These are phyloP conservation scores for Leonotis leonurus DNA, from an alignment of 257 asterid genomes.

Conservation along the genomic window DNA sequence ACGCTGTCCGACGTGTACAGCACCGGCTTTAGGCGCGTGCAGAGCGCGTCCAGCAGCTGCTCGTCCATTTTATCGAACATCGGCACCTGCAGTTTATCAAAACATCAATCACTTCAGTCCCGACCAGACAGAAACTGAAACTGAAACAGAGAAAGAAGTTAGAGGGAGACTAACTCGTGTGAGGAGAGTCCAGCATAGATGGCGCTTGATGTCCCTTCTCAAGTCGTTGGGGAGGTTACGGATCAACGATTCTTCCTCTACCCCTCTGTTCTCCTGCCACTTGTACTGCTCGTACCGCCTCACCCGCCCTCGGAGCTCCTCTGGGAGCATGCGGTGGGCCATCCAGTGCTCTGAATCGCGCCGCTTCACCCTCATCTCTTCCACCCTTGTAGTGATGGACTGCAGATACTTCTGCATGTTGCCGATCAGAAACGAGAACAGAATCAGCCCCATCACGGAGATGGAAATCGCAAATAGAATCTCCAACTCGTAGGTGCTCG, in stretches of 20 bases:
- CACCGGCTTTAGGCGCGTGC: slow-evolving; percentile 38
- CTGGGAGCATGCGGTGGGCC: slow-evolving; percentile 46
- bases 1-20: slow-evolving; percentile 48
- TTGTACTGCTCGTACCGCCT: slow-evolving; percentile 36
- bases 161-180: slow-evolving; percentile 27
- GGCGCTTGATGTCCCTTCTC: slow-evolving; percentile 60
- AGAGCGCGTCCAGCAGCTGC: slow-evolving; percentile 51
- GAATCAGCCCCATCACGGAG: slow-evolving; percentile 35
- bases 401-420: slow-evolving; percentile 40
- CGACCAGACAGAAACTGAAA: too few relatives aligned
- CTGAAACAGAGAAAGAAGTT: neutral
- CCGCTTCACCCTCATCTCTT: slow-evolving; percentile 33
- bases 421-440: slow-evolving; percentile 38
- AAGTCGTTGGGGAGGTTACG: slow-evolving; percentile 60
- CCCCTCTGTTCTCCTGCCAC: slow-evolving; percentile 72
- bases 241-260: slow-evolving; percentile 49
- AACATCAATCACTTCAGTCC: too few relatives aligned
- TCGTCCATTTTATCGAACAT: slow-evolving; percentile 59
- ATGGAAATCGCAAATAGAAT: slow-evolving; percentile 32
- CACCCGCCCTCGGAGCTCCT: slow-evolving; percentile 23
- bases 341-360: slow-evolving; percentile 41
- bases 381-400: slow-evolving; percentile 33
- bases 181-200: slow-evolving; percentile 58
- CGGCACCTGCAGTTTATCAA: slow-evolving; percentile 42
- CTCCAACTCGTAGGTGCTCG: slow-evolving; percentile 36